These are phyloP conservation scores for Tetracladium setigerum DNA, from an alignment of 495 filamentous ascomycete genomes.

Conservation along the genomic window DNA sequence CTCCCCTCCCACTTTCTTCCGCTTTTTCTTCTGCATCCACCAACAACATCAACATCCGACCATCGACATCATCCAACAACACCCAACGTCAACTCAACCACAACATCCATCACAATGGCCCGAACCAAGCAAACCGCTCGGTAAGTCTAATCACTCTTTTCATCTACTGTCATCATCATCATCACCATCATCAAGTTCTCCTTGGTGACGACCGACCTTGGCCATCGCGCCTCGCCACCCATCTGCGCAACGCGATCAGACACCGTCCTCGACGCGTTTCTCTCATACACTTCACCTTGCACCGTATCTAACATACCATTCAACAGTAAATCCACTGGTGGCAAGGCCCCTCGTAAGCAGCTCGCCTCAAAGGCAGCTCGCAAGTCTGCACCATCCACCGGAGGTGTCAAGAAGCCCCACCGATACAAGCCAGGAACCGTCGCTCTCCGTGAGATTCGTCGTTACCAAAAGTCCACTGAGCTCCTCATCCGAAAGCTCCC, in stretches of 20 bases:
- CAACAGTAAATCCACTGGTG: conserved; percentile 85
- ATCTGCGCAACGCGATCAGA: conserved; percentile 8
- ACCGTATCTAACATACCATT: conserved; percentile 30
- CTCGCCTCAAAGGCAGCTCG: conserved; percentile 81
- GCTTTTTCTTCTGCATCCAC: conserved; percentile 13
- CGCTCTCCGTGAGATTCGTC: conserved; percentile 99
- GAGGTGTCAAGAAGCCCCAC: conserved; percentile 99
- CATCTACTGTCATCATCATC: conserved; percentile 14
- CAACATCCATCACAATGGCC: conserved; percentile 68
- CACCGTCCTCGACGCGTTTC: conserved; percentile 11
- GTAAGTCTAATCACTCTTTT: conserved; percentile 22
- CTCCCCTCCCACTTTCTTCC: conserved; percentile 19
- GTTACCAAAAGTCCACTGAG: conserved; percentile 99
- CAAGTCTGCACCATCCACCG: conserved; percentile 50
- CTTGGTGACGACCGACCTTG: conserved; percentile 25
- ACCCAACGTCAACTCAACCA: conserved; percentile 5
- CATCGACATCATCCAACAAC: too few relatives aligned
- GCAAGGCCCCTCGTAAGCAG: conserved; percentile 99
- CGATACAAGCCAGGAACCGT: conserved; percentile 99
- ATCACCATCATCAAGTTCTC: background rate
- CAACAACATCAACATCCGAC: conserved; percentile 13
- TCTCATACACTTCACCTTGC: conserved; percentile 3
- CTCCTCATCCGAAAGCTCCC: conserved; percentile 99
- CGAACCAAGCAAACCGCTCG: conserved; percentile 99
- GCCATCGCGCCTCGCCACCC: conserved; percentile 17